Conservation (phyloP, 2,329 filamentous ascomycete species). For the Botryosphaeria dothidea region DNA sequence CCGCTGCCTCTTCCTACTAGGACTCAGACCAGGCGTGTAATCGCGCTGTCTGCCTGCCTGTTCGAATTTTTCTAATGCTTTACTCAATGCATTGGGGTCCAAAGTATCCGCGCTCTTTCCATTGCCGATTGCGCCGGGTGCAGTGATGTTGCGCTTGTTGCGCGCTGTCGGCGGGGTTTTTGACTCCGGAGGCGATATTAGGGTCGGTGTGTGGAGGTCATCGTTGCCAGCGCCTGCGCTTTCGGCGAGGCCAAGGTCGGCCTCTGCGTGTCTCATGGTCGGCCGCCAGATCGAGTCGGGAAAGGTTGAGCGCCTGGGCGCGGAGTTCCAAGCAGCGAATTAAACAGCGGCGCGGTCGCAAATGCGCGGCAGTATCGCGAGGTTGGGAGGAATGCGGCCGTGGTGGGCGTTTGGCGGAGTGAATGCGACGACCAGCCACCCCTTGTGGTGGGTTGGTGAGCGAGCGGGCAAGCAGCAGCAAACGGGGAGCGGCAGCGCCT, state of each 20-base stretch:
- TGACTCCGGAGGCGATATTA: slow-evolving; percentile 58
- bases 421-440: slow-evolving; percentile 19
- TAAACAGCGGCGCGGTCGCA: background rate
- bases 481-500: slow-evolving; percentile 10
- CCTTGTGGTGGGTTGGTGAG: slow-evolving; percentile 18
- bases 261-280: slow-evolving; percentile 13
- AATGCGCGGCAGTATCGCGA: background rate
- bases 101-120: slow-evolving; percentile 53
- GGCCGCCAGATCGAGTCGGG: slow-evolving; percentile 12
- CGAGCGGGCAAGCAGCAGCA: slow-evolving; percentile 3
- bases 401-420: background rate
- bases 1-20: slow-evolving; percentile 68
- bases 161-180: slow-evolving; percentile 61
- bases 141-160: slow-evolving; percentile 47
- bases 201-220: slow-evolving; percentile 42
- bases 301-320: slow-evolving; percentile 1
- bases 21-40: slow-evolving; percentile 64
- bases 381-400: slow-evolving; percentile 14
- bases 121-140: slow-evolving; percentile 29
- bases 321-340: slow-evolving; percentile 5
- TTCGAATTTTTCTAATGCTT: slow-evolving; percentile 63
- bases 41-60: slow-evolving; percentile 60
- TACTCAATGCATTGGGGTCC: slow-evolving; percentile 60
- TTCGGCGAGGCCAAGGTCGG: slow-evolving; percentile 14
- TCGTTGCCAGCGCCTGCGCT: background rate